phyloP scores from a whole-genome alignment of 2,329 filamentous ascomycete species.

The Calonectria leucothoes region DNA sequence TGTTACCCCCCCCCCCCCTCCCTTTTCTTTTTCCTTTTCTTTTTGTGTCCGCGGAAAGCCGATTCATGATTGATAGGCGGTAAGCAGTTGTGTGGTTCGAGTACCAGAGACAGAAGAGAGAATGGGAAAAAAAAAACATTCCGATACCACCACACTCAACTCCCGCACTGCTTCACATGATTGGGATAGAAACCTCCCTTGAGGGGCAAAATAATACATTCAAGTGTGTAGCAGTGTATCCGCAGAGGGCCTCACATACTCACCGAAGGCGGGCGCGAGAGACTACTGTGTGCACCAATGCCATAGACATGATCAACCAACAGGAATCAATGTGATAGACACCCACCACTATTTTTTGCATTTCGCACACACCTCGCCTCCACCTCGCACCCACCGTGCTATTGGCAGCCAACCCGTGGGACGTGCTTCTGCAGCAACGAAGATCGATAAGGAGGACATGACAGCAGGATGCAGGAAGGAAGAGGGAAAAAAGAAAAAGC shows the following conservation, averaged over 20 bases:
- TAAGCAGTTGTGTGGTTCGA: neutral
- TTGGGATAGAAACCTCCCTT: neutral
- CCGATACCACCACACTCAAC: neutral
- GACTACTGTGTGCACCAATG: neutral
- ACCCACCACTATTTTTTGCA: neutral
- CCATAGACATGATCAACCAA: neutral
- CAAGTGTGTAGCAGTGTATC: neutral
- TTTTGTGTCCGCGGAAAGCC: neutral
- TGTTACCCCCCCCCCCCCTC: constrained; percentile 11
- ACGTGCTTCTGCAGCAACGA: constrained; percentile 3
- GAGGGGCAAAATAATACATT: neutral
- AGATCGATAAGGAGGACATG: neutral
- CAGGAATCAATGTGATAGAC: neutral
- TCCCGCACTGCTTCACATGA: neutral
- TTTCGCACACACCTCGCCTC: neutral
- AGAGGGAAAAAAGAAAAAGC: neutral
- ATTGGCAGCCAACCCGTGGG: neutral
- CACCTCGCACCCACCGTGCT: neutral
- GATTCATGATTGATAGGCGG: neutral
- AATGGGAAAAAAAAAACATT: neutral
- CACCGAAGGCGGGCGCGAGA: neutral
- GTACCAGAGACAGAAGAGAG: neutral
- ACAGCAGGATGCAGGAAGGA: neutral
- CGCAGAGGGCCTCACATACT: neutral
- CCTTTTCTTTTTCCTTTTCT: too few species aligned